Conservation (phyloP, 768 basidiomycete species). For the Amanita subjunquillea region DNA sequence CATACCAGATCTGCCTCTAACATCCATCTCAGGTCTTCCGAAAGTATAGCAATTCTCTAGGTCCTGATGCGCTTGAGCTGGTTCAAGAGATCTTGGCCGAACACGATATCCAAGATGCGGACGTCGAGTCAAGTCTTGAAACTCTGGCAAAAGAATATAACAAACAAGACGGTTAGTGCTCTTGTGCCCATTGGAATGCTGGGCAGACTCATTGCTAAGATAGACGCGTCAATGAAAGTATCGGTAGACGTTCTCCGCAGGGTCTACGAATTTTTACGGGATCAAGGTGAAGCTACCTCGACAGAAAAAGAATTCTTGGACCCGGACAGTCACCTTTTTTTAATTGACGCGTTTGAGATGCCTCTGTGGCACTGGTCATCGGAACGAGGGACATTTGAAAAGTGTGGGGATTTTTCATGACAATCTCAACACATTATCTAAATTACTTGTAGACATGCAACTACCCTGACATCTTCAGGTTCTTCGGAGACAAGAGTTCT, state of each 20-base stretch:
- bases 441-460: slow-evolving; percentile 31
- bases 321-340: slow-evolving; percentile 69
- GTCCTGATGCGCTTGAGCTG: slow-evolving; percentile 65
- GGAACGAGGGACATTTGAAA: slow-evolving; percentile 81
- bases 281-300: slow-evolving; percentile 40
- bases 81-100: slow-evolving; percentile 61
- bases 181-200: background rate
- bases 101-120: slow-evolving; percentile 61
- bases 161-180: slow-evolving; percentile 67
- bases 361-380: slow-evolving; percentile 87
- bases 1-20: background rate
- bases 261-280: slow-evolving; percentile 69
- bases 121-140: slow-evolving; percentile 68
- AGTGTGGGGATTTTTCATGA: slow-evolving; percentile 32
- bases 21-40: slow-evolving; percentile 53
- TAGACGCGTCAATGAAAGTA: slow-evolving; percentile 80
- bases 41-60: slow-evolving; percentile 82
- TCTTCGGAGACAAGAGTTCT: slow-evolving; percentile 73
- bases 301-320: slow-evolving; percentile 59
- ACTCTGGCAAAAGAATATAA: slow-evolving; percentile 81
- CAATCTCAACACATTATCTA: background rate
- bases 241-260: slow-evolving; percentile 54
- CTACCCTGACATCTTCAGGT: slow-evolving; percentile 63
- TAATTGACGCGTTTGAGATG: slow-evolving; percentile 93
- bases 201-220: background rate